Percentiles rank a stretch among this genome's conserved stretches.
Conservation (phyloP, 768 basidiomycete genomes). For the Leccinum imitatum region DNA sequence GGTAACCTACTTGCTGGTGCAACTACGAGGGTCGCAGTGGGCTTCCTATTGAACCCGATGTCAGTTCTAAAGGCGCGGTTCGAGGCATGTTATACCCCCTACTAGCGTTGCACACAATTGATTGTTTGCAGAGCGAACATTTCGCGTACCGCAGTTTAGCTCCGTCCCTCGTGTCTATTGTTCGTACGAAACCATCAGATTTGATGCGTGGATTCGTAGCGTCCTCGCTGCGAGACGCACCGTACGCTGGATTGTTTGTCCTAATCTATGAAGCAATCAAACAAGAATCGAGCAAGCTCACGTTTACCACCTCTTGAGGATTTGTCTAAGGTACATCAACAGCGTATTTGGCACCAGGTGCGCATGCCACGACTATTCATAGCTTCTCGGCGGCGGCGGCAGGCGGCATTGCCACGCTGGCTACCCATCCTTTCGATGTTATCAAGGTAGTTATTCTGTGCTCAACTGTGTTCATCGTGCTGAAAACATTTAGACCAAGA, state of each 20-base stretch:
- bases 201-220: slow-evolving; percentile 84
- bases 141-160: slow-evolving; percentile 66
- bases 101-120: not conserved
- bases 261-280: slow-evolving; percentile 89
- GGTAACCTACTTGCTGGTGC: slow-evolving; percentile 90
- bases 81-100: slow-evolving; percentile 57
- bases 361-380: slow-evolving; percentile 55
- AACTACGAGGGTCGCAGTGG: slow-evolving; percentile 74
- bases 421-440: slow-evolving; percentile 92
- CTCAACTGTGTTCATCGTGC: not conserved
- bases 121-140: slow-evolving; percentile 62
- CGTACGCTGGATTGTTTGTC: slow-evolving; percentile 89
- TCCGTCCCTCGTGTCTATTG: slow-evolving; percentile 56
- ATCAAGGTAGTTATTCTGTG: slow-evolving; percentile 64
- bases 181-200: slow-evolving; percentile 74
- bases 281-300: slow-evolving; percentile 56
- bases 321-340: slow-evolving; percentile 10
- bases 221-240: slow-evolving; percentile 90
- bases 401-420: slow-evolving; percentile 78
- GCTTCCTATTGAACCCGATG: slow-evolving; percentile 85
- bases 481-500: slow-evolving; percentile 64
- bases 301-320: not conserved
- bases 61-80: slow-evolving; percentile 90
- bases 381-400: slow-evolving; percentile 73
- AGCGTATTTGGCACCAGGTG: slow-evolving; percentile 44